A percentile compares a stretch with the other conserved stretches of the same genome.
Evolutionary conservation across 2,329 filamentous ascomycete species (phyloP).

Genomic region (Scytalidium sp.): DNA sequence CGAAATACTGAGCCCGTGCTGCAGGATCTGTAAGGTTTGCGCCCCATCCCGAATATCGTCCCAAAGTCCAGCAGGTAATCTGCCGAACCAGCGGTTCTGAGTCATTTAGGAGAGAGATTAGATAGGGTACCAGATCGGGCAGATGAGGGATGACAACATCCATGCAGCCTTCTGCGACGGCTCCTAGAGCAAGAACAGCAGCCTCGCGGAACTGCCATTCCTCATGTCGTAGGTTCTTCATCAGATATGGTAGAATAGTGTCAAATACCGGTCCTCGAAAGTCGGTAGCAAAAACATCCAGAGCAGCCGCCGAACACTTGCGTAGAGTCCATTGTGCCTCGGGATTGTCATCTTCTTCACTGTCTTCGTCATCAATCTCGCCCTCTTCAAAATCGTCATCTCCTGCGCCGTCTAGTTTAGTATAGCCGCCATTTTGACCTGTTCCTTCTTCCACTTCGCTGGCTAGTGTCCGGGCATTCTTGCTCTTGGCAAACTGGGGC

Average conservation of each 20-base stretch:
- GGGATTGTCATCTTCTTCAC: slow-evolving; percentile 75
- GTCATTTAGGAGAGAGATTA: slow-evolving; percentile 83
- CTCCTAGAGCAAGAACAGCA: slow-evolving; percentile 88
- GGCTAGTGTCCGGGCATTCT: slow-evolving; percentile 38
- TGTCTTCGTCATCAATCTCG: slow-evolving; percentile 64
- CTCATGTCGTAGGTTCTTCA: slow-evolving; percentile 79
- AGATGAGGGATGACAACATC: slow-evolving; percentile 86
- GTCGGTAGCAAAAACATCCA: slow-evolving; percentile 90
- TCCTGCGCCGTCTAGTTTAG: slow-evolving; percentile 44
- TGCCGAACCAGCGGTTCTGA: slow-evolving; percentile 86
- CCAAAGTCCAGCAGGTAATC: slow-evolving; percentile 97
- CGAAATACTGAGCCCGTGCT: slow-evolving; percentile 76
- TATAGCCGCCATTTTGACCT: slow-evolving; percentile 53
- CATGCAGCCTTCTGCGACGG: slow-evolving; percentile 93
- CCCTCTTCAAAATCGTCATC: slow-evolving; percentile 82
- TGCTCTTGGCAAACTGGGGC: slow-evolving; percentile 80
- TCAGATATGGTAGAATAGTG: slow-evolving; percentile 88
- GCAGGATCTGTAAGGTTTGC: slow-evolving; percentile 65
- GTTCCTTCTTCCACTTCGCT: slow-evolving; percentile 46
- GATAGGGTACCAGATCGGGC: slow-evolving; percentile 83
- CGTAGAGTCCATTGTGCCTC: slow-evolving; percentile 94
- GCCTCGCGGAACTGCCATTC: slow-evolving; percentile 94
- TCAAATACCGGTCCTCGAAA: slow-evolving; percentile 88
- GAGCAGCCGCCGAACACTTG: slow-evolving; percentile 93
- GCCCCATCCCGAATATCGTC: slow-evolving; percentile 91